Percentiles rank a stretch among this genome's conserved stretches.
Evolutionary conservation across 495 filamentous ascomycete genomes (phyloP).

Genomic region (Penicillium riverlandense): DNA sequence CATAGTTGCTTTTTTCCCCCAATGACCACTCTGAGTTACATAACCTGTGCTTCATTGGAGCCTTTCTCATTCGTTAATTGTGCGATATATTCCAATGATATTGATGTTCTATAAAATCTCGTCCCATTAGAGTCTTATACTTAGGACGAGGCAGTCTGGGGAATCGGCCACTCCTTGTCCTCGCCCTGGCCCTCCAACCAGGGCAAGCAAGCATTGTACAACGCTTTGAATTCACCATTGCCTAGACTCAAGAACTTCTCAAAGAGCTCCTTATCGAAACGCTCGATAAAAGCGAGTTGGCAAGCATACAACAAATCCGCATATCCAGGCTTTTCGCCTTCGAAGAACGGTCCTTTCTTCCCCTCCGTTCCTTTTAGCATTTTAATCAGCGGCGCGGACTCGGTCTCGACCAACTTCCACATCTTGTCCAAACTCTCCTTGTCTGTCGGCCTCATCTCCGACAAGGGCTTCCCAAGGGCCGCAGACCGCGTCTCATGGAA

Average conservation of each 20-base stretch:
- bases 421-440: slow-evolving; percentile 5
- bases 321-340: slow-evolving; percentile 19
- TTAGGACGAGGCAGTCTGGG: background rate
- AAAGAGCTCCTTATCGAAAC: slow-evolving; percentile 13
- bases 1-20: no score
- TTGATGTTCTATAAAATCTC: no score
- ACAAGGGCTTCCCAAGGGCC: slow-evolving; percentile 22
- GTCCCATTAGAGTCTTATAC: no score
- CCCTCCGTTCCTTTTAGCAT: slow-evolving; percentile 22
- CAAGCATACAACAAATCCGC: slow-evolving; percentile 17
- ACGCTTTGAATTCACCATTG: slow-evolving; percentile 13
- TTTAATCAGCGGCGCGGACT: slow-evolving; percentile 5
- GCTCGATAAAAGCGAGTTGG: slow-evolving; percentile 15
- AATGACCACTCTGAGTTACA: no score
- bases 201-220: slow-evolving; percentile 21
- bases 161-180: slow-evolving; percentile 24
- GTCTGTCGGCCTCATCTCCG: slow-evolving; percentile 19
- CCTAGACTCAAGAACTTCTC: slow-evolving; percentile 14
- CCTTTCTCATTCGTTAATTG: no score
- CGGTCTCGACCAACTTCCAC: slow-evolving; percentile 11
- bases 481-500: slow-evolving; percentile 23
- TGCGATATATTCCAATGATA: no score
- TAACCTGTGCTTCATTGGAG: no score
- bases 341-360: slow-evolving; percentile 24
- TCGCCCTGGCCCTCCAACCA: slow-evolving; percentile 27